phyloP scores from a whole-genome alignment of 352 stramenopile genomes.

The Thalassiosira exigua region DNA sequence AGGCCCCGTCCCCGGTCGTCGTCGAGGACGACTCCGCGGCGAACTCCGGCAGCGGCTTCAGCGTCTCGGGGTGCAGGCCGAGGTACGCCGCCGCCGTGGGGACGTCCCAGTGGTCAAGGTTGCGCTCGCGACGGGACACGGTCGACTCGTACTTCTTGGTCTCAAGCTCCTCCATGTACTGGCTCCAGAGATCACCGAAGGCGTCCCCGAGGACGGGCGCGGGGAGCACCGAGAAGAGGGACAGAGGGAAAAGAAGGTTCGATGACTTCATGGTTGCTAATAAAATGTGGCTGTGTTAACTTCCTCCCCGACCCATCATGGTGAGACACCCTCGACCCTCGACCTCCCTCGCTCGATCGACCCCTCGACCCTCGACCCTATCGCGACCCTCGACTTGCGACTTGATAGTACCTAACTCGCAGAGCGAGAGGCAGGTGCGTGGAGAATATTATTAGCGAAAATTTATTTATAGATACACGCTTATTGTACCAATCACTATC shows the following conservation, averaged over 20 bases:
- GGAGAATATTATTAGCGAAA: no score
- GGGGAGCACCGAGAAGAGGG: neutral
- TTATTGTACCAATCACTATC: no score
- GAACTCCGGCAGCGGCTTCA: conserved; percentile 26
- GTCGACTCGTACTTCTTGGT: conserved; percentile 45
- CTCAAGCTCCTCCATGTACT: conserved; percentile 42
- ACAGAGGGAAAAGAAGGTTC: neutral
- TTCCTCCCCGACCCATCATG: neutral
- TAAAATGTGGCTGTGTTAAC: no score
- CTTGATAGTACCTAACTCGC: no score
- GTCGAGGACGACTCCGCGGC: conserved; percentile 5
- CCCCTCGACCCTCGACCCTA: no score
- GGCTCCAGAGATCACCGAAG: conserved; percentile 46
- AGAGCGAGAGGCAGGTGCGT: no score
- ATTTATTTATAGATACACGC: no score
- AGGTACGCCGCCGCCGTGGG: conserved; percentile 76
- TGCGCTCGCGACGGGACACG: conserved; percentile 58
- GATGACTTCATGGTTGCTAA: conserved; percentile 1
- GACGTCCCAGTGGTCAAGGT: conserved; percentile 80
- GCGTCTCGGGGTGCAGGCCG: conserved; percentile 56
- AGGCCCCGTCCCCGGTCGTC: neutral
- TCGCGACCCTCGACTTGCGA: no score
- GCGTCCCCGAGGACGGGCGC: conserved; percentile 12
- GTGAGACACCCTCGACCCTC: neutral
- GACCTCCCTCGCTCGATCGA: no score